Conservation (phyloP, 2,329 filamentous ascomycete species). For the Fusarium devonianum region DNA sequence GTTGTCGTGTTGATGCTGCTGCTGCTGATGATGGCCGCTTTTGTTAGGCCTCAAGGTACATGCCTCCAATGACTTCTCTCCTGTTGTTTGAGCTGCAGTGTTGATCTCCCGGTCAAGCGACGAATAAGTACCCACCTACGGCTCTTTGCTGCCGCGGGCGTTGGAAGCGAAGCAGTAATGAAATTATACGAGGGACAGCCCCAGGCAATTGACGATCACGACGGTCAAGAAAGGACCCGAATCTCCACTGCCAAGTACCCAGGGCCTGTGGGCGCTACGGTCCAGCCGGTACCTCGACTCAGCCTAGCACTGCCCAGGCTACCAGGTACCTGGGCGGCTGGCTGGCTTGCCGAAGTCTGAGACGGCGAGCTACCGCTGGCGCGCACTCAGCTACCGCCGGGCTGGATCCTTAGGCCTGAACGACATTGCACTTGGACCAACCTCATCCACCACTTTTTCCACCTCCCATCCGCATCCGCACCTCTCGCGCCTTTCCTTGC, state of each 20-base stretch:
- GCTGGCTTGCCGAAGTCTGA: neutral
- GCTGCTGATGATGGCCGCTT: constrained; percentile 4
- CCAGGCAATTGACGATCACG: neutral
- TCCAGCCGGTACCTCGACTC: constrained; percentile 4
- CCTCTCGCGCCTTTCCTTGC: neutral
- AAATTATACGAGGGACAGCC: constrained; percentile 10
- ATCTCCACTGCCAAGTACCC: constrained; percentile 6
- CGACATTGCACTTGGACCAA: neutral
- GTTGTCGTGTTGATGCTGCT: constrained; percentile 4
- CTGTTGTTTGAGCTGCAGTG: neutral
- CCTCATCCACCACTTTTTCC: constrained; percentile 7
- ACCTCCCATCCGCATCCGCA: constrained; percentile 3
- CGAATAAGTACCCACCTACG: neutral
- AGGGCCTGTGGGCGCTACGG: constrained; percentile 1
- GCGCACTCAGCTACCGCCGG: constrained; percentile 13
- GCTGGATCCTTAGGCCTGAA: constrained; percentile 19
- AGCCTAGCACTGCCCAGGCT: no score
- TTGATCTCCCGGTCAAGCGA: neutral
- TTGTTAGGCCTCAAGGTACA: no score
- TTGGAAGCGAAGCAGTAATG: neutral
- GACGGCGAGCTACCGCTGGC: neutral
- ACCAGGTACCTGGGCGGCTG: neutral
- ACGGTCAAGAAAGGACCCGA: neutral
- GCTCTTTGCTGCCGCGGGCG: constrained; percentile 5
- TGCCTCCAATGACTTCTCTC: no score